Conservation (phyloP, 2,329 filamentous ascomycete species). For the Diplodia scrobiculata region DNA sequence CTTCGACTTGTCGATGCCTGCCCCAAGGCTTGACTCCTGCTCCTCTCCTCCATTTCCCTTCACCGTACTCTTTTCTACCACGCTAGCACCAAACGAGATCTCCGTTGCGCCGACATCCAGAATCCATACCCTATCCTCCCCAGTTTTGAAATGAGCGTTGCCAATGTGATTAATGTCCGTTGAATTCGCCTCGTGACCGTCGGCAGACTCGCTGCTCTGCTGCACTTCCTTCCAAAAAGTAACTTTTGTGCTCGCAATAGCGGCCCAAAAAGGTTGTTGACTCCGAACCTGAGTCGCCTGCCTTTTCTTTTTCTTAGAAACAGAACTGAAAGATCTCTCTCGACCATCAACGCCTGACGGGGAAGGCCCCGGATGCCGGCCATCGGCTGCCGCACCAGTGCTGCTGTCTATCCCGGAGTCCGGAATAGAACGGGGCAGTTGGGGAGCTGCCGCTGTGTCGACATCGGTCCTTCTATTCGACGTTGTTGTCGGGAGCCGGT, state of each 20-base stretch:
- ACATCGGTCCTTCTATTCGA: conserved; percentile 57
- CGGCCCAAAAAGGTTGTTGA: conserved; percentile 90
- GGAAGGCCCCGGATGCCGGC: conserved; percentile 55
- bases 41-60: conserved; percentile 43
- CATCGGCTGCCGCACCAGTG: conserved; percentile 47
- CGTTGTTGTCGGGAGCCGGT: conserved; percentile 23
- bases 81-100: conserved; percentile 64
- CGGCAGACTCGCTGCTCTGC: conserved; percentile 73
- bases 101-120: conserved; percentile 77
- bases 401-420: conserved; percentile 34
- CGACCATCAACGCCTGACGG: conserved; percentile 57
- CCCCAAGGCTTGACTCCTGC: conserved; percentile 42
- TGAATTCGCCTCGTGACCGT: conserved; percentile 72
- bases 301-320: conserved; percentile 79
- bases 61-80: conserved; percentile 36
- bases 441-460: conserved; percentile 54
- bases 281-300: conserved; percentile 88
- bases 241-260: conserved; percentile 92
- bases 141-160: conserved; percentile 70
- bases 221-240: conserved; percentile 81
- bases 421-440: conserved; percentile 50
- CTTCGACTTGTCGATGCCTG: conserved; percentile 67
- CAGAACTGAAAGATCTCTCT: conserved; percentile 58
- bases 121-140: conserved; percentile 76
- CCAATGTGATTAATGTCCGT: conserved; percentile 77